Percentiles rank a stretch among this genome's conserved stretches.
phyloP scores from a whole-genome alignment of 2,329 filamentous ascomycete species.

The Dothiorella sarmentorum region DNA sequence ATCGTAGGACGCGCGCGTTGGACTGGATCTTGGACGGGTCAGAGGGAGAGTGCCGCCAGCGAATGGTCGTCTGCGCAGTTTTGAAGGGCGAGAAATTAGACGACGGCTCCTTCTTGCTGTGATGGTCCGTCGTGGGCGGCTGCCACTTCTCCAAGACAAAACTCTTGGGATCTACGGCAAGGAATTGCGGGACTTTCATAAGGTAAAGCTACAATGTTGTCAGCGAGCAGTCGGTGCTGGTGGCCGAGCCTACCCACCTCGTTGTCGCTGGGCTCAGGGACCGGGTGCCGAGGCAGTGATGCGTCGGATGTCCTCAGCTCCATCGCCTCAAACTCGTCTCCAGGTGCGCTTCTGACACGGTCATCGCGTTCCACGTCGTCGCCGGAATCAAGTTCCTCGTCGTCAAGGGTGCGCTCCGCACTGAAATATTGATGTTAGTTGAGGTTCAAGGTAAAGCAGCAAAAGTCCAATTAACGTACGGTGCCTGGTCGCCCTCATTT shows the following conservation, averaged over 20 bases:
- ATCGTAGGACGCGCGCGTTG: conserved; percentile 70
- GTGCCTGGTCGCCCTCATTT: conserved; percentile 31
- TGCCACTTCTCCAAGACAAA: conserved; percentile 66
- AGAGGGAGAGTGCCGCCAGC: conserved; percentile 65
- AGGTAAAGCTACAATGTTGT: conserved; percentile 57
- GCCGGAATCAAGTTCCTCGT: conserved; percentile 61
- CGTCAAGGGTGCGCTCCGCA: conserved; percentile 51
- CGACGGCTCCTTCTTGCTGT: conserved; percentile 45
- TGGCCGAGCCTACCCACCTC: conserved; percentile 48
- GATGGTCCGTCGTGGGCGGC: conserved; percentile 58
- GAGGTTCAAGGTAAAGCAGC: neutral
- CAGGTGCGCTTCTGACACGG: conserved; percentile 51
- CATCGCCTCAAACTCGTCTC: conserved; percentile 39
- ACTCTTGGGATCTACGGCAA: conserved; percentile 64
- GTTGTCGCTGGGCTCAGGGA: conserved; percentile 68
- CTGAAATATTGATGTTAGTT: conserved; percentile 21
- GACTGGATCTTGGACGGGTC: conserved; percentile 65
- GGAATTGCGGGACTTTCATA: conserved; percentile 68
- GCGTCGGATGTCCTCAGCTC: conserved; percentile 50
- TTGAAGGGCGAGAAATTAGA: conserved; percentile 57
- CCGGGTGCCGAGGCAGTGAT: conserved; percentile 64
- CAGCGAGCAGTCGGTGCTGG: conserved; percentile 16
- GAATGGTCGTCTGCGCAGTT: conserved; percentile 64
- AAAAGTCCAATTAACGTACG: conserved; percentile 16
- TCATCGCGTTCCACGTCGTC: conserved; percentile 63